Percentiles rank a stretch among this genome's conserved stretches.
Conservation (phyloP, 768 basidiomycete species). For the Amylocystis lapponica region DNA sequence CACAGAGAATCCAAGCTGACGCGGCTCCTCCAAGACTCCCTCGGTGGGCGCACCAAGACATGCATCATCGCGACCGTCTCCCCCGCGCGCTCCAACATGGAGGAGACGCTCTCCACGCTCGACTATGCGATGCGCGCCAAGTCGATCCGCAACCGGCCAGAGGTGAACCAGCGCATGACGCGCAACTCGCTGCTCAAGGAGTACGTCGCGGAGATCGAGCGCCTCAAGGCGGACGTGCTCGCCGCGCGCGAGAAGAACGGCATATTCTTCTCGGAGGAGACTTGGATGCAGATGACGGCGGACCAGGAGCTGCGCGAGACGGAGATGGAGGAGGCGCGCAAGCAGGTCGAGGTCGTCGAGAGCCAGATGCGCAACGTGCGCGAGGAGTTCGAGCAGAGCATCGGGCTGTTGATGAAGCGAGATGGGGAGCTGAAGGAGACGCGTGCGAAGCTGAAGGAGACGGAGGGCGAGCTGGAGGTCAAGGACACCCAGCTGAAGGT, state of each 20-base stretch:
- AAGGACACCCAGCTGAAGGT: slow-evolving; percentile 54
- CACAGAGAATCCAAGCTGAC: slow-evolving; percentile 93
- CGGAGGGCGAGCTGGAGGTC: slow-evolving; percentile 44
- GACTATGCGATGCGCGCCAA: slow-evolving; percentile 96
- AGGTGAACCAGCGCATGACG: slow-evolving; percentile 92
- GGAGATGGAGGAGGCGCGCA: slow-evolving; percentile 76
- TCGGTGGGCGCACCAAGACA: slow-evolving; percentile 95
- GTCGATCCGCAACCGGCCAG: slow-evolving; percentile 91
- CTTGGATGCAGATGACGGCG: slow-evolving; percentile 74
- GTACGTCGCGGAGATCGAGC: slow-evolving; percentile 89
- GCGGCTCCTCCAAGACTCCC: slow-evolving; percentile 95
- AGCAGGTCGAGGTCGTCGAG: slow-evolving; percentile 78
- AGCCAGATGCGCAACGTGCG: slow-evolving; percentile 71
- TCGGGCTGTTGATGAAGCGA: slow-evolving; percentile 64
- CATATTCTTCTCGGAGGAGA: slow-evolving; percentile 88
- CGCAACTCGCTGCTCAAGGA: slow-evolving; percentile 90
- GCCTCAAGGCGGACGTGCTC: slow-evolving; percentile 82
- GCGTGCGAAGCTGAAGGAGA: slow-evolving; percentile 47
- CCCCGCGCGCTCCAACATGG: slow-evolving; percentile 88
- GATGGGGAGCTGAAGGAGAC: slow-evolving; percentile 72
- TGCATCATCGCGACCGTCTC: slow-evolving; percentile 97
- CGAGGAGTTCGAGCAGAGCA: slow-evolving; percentile 91
- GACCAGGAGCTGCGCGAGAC: slow-evolving; percentile 76
- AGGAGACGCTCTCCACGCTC: slow-evolving; percentile 95
- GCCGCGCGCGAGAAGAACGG: slow-evolving; percentile 96